Base-by-base conservation (phyloP, 495 filamentous ascomycete species). In the Jackrogersella minutella region DNA sequence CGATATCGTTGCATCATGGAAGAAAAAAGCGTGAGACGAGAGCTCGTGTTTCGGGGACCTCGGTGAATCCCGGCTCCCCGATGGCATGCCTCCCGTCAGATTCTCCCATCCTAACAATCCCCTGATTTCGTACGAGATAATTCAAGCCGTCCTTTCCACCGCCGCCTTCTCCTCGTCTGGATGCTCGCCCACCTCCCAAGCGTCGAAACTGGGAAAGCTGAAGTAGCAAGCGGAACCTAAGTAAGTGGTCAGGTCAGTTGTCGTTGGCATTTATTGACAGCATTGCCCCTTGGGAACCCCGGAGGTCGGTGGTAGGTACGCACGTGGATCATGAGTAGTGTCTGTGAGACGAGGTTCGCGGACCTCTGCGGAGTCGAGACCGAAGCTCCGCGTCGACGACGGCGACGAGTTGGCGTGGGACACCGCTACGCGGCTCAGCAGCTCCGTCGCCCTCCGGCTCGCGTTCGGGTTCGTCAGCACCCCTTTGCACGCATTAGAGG, bases 151-250 rank as follows among this genome's bases (percentile, higher is more conserved):
- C 49, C 54, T 44, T 19, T 66, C 55, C 19, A 60, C 39, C 51
- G 51, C 31, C 46, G 51, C 36, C 54, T 74, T 81, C 34, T 75
- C 73, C 19, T 69, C 77, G 8, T 77, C 75, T 40, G 74, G 67
- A 44, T 78, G 76, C 49, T 70, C 59, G 55, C 59, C 74, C 11
- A 70, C 74, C 34, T 80, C 79, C 73, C 80, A 82, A 43, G 76
- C 69, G 49, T 86, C 84, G 64, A 85, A 85, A 74, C 80, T 85
- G 14, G 84, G 84, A 70, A 86, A 86, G 77, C 82, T 85, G 57
- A 84, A 82, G 61, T 86, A 86, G 46, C 80, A 77, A 10, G 71
- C 79, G 7, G 76, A 76, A 21, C 69, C 78, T 80, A 19, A 17
- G 51, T 17, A 41, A 22, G 21, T 71, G 70, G 53, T 63, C 36